phyloP scores from a whole-genome alignment of 2,329 filamentous ascomycete genomes.

The Penicillium sp. region DNA sequence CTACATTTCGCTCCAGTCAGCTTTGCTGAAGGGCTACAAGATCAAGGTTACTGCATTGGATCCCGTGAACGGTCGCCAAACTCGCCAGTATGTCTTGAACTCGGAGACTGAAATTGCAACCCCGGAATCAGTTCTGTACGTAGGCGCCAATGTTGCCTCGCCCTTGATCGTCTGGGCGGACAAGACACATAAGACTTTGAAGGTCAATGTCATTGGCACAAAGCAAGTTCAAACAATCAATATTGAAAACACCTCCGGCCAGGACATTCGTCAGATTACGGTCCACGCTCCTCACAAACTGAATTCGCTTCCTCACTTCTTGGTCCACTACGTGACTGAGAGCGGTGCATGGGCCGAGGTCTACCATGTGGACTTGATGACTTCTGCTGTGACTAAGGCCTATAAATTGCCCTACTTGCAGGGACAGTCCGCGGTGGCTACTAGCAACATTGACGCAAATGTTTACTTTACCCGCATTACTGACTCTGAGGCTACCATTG shows the following conservation, averaged over 20 bases:
- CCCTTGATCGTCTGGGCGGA: conserved; percentile 49
- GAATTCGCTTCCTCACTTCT: conserved; percentile 75
- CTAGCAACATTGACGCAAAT: conserved; percentile 73
- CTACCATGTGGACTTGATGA: conserved; percentile 76
- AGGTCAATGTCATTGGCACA: conserved; percentile 47
- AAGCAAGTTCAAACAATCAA: conserved; percentile 41
- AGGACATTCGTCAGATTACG: conserved; percentile 55
- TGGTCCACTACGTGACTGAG: conserved; percentile 75
- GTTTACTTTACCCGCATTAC: conserved; percentile 88
- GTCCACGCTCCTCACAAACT: conserved; percentile 73
- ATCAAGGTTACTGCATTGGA: conserved; percentile 76
- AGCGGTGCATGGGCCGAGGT: conserved; percentile 78
- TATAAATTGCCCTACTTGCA: conserved; percentile 74
- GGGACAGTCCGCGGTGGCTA: conserved; percentile 74
- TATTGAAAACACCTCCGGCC: conserved; percentile 42
- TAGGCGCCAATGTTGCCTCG: conserved; percentile 41
- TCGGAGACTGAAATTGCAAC: conserved; percentile 69
- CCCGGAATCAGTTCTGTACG: conserved; percentile 41
- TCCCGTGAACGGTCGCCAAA: conserved; percentile 68
- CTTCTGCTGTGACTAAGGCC: conserved; percentile 67
- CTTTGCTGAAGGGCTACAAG: conserved; percentile 66
- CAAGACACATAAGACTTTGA: conserved; percentile 44
- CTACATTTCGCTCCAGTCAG: conserved; percentile 72
- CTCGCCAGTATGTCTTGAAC: conserved; percentile 69
- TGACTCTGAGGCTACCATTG: conserved; percentile 68